Evolutionary conservation across 1,284 basidiomycete genomes (phyloP), one percentile per base, ranked within the genome.

Genomic region (Puccinia novopanici): DNA sequence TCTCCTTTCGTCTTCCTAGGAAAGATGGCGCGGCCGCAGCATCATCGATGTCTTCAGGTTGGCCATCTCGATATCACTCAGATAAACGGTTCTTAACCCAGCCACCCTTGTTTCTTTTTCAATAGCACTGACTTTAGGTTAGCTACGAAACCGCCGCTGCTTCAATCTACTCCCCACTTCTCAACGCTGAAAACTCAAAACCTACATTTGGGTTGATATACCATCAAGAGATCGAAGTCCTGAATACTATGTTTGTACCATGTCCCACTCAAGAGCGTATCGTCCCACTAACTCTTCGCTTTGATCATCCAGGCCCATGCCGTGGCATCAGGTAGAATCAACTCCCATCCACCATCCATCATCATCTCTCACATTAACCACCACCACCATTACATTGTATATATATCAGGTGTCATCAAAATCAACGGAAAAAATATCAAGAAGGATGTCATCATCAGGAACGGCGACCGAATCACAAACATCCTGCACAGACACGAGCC

Each of bases 401-500:
- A n/a, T 24, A 55, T 24, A 24, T 12, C 37, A 80, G 96, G 96
- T 2, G 93, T 97, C 27, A 97, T 94, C 15, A 94, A 92, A 8
- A 90, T 99, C 81, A 98, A 99, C 84, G 95, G 94, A 22, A 89
- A 91, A 75, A 87, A 90, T 19, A 94, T 94, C 3, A 89, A 88
- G 61, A 91, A 93, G 3, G 91, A 92, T 81, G 92, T 92, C 12
- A 89, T 95, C 34, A 88, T 99, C 74, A 88, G 88, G 79, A 92
- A 97, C 84, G 94, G 94, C 13, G 97, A 99, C 86, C 89, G 93
- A 74, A 91, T 98, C 82, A 96, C 94, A 84, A 98, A 98, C 85
- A 90, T 94, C 5, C 94, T 96, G 1, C 95, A 98, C 86, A 89
- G 94, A 22, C 97, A 99, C 85, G 97, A 99, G 86, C 96, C 97